Percentiles rank a stretch among this genome's conserved stretches.
Evolutionary conservation across 2,329 filamentous ascomycete genomes (phyloP).

Genomic region (Ascosphaera apis): DNA sequence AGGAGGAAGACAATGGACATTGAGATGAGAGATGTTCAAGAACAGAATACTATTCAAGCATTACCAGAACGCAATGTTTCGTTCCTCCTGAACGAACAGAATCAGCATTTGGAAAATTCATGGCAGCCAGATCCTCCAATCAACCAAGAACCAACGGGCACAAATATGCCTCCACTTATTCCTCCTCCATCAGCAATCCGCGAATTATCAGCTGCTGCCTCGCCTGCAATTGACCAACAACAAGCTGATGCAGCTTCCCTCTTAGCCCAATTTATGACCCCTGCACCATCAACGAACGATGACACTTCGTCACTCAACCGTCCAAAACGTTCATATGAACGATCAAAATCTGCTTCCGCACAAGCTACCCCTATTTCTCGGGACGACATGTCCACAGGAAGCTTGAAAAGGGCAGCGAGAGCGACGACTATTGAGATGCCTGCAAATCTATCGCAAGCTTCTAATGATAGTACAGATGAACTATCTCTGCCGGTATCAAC

Average conservation of each 20-base stretch:
- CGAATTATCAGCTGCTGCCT: too few relatives aligned
- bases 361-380: conserved; percentile 10
- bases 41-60: too few relatives aligned
- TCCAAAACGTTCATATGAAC: neutral
- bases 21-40: too few relatives aligned
- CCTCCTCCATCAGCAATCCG: too few relatives aligned
- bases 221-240: neutral
- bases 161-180: too few relatives aligned
- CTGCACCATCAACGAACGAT: too few relatives aligned
- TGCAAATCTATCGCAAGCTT: conserved; percentile 6
- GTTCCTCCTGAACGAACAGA: too few relatives aligned
- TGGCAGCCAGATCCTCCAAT: too few relatives aligned
- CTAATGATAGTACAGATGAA: conserved; percentile 10
- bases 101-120: too few relatives aligned
- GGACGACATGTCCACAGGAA: conserved; percentile 17
- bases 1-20: neutral
- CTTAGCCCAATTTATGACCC: neutral
- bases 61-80: too few relatives aligned
- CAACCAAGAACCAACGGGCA: too few relatives aligned
- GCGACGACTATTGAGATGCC: conserved; percentile 2
- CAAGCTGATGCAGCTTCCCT: neutral
- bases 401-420: conserved; percentile 7
- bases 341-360: neutral
- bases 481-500: conserved; percentile 9
- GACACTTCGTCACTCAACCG: too few relatives aligned